Evolutionary conservation across 371 early-diverging fungal genomes (phyloP).

Genomic region (Mucor velutinosus): DNA sequence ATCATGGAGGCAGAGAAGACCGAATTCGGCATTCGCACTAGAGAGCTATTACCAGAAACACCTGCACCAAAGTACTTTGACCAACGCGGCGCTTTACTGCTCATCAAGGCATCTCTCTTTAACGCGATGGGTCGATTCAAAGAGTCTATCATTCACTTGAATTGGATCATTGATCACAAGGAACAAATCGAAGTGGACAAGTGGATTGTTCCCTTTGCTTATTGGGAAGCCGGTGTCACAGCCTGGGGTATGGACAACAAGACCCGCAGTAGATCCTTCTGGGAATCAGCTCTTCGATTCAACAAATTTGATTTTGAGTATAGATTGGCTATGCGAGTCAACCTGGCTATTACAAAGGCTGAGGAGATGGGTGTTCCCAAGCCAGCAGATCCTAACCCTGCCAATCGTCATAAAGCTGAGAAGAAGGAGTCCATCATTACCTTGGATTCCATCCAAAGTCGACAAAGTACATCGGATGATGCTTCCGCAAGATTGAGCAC

Average conservation of each 20-base stretch:
- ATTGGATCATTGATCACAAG: conserved; percentile 65
- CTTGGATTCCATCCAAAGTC: conserved; percentile 25
- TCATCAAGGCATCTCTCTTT: conserved; percentile 43
- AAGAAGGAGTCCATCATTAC: conserved; percentile 18
- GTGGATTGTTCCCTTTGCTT: conserved; percentile 65
- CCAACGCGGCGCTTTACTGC: conserved; percentile 45
- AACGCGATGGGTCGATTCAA: conserved; percentile 43
- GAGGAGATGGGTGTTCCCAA: conserved; percentile 42
- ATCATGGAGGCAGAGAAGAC: conserved; percentile 48
- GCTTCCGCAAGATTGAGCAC: background rate
- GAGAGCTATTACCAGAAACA: conserved; percentile 46
- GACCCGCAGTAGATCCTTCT: conserved; percentile 38
- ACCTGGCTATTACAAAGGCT: conserved; percentile 44
- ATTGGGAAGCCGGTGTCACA: conserved; percentile 57
- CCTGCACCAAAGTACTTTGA: conserved; percentile 49
- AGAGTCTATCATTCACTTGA: conserved; percentile 50
- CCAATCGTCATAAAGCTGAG: conserved; percentile 13
- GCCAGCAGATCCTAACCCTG: conserved; percentile 20
- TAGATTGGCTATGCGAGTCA: conserved; percentile 46
- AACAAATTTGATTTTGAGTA: conserved; percentile 55
- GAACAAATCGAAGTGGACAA: conserved; percentile 51
- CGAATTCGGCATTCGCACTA: conserved; percentile 47
- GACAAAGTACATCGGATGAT: conserved; percentile 9
- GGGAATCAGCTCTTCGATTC: conserved; percentile 45
- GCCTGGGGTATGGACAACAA: conserved; percentile 53